Evolutionary conservation across 371 early-diverging fungal species (phyloP), one percentile per base, ranked within the genome.

Genomic region (Mortierella sp.): DNA sequence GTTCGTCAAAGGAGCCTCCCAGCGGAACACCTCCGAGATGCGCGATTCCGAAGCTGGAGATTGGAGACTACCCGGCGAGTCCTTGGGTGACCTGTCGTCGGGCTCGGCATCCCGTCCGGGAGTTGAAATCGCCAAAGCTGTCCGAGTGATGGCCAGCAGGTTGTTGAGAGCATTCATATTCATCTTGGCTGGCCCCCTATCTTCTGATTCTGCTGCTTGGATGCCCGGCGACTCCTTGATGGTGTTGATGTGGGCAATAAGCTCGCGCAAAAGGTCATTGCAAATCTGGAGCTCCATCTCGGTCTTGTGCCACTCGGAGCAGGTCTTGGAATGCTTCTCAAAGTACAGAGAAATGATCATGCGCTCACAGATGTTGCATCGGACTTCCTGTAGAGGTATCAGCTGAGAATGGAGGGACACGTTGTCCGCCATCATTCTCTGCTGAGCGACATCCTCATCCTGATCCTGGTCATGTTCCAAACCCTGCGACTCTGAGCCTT

Each of bases 291-390:
- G 88, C 48, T 95, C 95, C 93, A 93, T 94, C 83, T 96, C 96
- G 3, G 90, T 90, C 67, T 94, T 92, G 88, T 97, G 96, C 50
- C 96, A 93, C 67, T 94, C 93, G n/a, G 91, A 89, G 82, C 97
- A 97, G 5, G 90, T 75, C 54, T 89, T 91, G 19, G 94, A 91
- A 86, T 97, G 97, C 74, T 93, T 93, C 76, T 95, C 95, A 86
- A 97, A 96, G 59, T 94, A 91, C 1, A 92, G 82, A 24, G 93
- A 93, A 2, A 95, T 93, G 26, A 96, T 91, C 81, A 90, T 91
- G 59, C 93, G 89, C 75, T 97, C 97, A 76, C 97, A 97, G 14
- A 97, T 93, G 48, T 93, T 93, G 86, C 97, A 97, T 2, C 96
- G 88, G 10, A 90, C 91, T 40, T 86, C 86, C 64, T 86, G 86